Evolutionary conservation across 1,139 yeast species (phyloP).

Genomic region (Yamadazyma buinensis): DNA sequence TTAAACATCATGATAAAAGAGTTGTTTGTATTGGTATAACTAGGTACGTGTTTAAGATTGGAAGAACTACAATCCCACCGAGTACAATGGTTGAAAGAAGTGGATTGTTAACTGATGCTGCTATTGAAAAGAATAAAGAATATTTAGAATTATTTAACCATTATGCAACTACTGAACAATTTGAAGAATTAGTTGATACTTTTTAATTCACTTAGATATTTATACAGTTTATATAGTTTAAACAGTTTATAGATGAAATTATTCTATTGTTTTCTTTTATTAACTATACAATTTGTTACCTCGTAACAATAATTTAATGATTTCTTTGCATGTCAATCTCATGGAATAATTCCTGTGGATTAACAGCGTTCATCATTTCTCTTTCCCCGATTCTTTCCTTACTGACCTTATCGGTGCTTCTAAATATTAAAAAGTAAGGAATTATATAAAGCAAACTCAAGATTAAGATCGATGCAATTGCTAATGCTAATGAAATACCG

Average conservation of each 20-base stretch:
- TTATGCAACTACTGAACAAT: slow-evolving; percentile 27
- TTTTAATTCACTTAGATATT: slow-evolving; percentile 5
- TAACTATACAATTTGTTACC: too few relatives aligned
- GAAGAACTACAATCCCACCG: slow-evolving; percentile 69
- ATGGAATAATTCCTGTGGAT: slow-evolving; percentile 59
- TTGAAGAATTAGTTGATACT: slow-evolving; percentile 19
- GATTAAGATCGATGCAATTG: slow-evolving; percentile 72
- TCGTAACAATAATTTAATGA: too few relatives aligned
- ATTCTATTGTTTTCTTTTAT: too few relatives aligned
- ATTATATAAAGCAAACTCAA: slow-evolving; percentile 62
- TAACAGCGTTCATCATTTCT: slow-evolving; percentile 65
- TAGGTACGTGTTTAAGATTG: slow-evolving; percentile 69
- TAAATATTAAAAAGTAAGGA: slow-evolving; percentile 48
- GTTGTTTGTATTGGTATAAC: slow-evolving; percentile 65
- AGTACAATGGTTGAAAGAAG: slow-evolving; percentile 51
- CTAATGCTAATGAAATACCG: slow-evolving; percentile 82
- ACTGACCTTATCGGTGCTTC: slow-evolving; percentile 31
- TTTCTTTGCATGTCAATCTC: slow-evolving; percentile 52
- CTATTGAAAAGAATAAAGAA: slow-evolving; percentile 33
- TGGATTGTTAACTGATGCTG: slow-evolving; percentile 55
- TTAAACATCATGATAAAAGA: slow-evolving; percentile 29
- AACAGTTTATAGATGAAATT: background rate
- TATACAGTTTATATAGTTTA: background rate
- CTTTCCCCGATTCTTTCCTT: slow-evolving; percentile 58
- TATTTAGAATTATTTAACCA: slow-evolving; percentile 27